Evolutionary conservation across 768 basidiomycete genomes (phyloP), one percentile per base, ranked within the genome.

Genomic region (Psilocybe tampanensis): DNA sequence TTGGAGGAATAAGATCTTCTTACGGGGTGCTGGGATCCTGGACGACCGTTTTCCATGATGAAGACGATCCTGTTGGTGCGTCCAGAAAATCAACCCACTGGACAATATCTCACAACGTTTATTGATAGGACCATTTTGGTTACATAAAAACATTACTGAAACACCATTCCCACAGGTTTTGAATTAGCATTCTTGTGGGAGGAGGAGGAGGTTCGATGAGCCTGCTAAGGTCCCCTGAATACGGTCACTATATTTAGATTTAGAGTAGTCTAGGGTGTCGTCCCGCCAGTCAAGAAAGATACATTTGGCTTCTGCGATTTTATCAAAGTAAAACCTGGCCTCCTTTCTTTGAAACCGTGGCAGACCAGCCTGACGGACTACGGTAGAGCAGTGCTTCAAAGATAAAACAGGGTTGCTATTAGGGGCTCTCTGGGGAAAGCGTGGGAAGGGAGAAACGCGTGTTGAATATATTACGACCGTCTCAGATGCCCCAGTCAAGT

Each of bases 1-100:
- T 89, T 13, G 88, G 89, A 15, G 82, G 77, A 1, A 61, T 86
- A 17, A 78, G 84, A 15, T 88, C 88, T 3, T 70, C 70, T 8
- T 85, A 73, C 66, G 88, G 89, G 17, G 76, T 85, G 1, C 64
- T 90, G 7, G 89, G 79, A 0, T 65, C 76, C 5, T 81, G 79
- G 79, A 76, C 78, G 9, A 80, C 79, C 1, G 67, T 76, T 19
- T 76, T 77, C 44, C 79, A 80, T 59, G 77, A 79, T 26, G 53
- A 54, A 2, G 78, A 75, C 22, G 80, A 80, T 59, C 78, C 80
- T 43, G 74, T 78, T 56, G 78, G 79, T 80, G 47, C 52, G 76
- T 68, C 8, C 18, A 9, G 23, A 17, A 5, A 32, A 32, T 48
- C 22, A 18, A 13, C 8, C 22, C 9, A 26, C 3, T 15, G 12